These are phyloP conservation scores for Dactylis glomerata DNA, from an alignment of 176 grass and related monocot species.

Conservation along the genomic window DNA sequence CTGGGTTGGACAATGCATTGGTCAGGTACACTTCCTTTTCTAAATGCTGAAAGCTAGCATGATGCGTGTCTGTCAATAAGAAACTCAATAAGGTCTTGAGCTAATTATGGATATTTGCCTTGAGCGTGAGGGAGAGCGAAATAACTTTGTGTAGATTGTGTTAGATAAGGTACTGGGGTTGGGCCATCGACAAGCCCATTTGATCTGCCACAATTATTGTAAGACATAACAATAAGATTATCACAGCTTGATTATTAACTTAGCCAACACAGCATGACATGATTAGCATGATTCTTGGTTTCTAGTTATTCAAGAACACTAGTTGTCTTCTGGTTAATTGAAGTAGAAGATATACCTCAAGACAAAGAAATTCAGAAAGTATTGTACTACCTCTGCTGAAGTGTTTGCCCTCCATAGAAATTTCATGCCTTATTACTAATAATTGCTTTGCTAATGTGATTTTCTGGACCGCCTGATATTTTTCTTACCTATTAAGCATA, in stretches of 20 bases:
- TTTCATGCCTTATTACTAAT: neutral
- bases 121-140: neutral
- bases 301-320: neutral
- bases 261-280: neutral
- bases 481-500: neutral
- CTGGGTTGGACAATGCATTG: conserved; percentile 96
- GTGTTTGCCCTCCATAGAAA: neutral
- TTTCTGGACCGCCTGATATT: neutral
- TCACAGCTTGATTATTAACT: neutral
- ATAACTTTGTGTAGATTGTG: neutral
- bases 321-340: neutral
- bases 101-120: neutral
- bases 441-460: neutral
- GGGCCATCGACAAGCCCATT: neutral
- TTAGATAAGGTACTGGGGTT: neutral
- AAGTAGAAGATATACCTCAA: neutral
- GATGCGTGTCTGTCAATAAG: neutral
- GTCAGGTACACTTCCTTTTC: conserved; percentile 50
- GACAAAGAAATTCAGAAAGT: neutral
- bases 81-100: neutral
- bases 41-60: neutral
- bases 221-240: neutral
- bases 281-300: neutral
- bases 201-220: neutral
- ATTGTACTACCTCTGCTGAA: neutral